Evolutionary conservation across 371 early-diverging fungal species (phyloP).

Genomic region (Apophysomyces trapeziformis): DNA sequence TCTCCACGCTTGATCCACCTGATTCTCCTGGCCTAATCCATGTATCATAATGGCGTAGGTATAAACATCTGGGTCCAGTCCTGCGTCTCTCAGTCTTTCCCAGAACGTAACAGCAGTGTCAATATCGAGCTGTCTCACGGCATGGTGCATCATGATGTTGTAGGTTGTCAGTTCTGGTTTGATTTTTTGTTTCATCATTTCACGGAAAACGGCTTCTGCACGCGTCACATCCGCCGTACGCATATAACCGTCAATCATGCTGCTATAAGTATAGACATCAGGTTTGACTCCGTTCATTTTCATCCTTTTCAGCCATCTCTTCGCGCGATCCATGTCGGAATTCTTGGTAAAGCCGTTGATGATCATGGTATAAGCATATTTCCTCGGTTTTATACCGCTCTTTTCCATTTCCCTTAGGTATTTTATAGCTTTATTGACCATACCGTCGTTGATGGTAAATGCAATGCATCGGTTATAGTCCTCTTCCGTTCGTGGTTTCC

Average conservation of each 20-base stretch:
- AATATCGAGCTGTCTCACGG: conserved; percentile 41
- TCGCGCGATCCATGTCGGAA: conserved; percentile 40
- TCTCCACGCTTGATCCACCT: conserved; percentile 52
- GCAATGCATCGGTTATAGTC: conserved; percentile 29
- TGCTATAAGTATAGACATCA: conserved; percentile 48
- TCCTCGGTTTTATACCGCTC: conserved; percentile 11
- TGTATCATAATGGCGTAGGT: conserved; percentile 54
- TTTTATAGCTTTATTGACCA: conserved; percentile 30
- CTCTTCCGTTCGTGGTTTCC: background rate
- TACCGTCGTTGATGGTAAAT: conserved; percentile 16
- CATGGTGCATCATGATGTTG: conserved; percentile 53
- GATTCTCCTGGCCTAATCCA: conserved; percentile 37
- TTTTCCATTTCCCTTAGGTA: conserved; percentile 30
- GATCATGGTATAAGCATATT: conserved; percentile 24
- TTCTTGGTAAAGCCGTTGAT: conserved; percentile 32
- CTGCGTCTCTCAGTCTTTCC: conserved; percentile 40
- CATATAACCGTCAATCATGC: conserved; percentile 55
- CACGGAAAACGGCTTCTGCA: conserved; percentile 38
- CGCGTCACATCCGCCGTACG: conserved; percentile 35
- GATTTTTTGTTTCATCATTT: conserved; percentile 39
- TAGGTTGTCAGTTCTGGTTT: conserved; percentile 49
- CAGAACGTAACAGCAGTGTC: conserved; percentile 47
- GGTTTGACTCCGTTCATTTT: conserved; percentile 25
- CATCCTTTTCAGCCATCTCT: conserved; percentile 47
- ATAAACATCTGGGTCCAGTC: conserved; percentile 46